Evolutionary conservation across 768 basidiomycete genomes (phyloP).

Genomic region (Tylopilus subfusipes): DNA sequence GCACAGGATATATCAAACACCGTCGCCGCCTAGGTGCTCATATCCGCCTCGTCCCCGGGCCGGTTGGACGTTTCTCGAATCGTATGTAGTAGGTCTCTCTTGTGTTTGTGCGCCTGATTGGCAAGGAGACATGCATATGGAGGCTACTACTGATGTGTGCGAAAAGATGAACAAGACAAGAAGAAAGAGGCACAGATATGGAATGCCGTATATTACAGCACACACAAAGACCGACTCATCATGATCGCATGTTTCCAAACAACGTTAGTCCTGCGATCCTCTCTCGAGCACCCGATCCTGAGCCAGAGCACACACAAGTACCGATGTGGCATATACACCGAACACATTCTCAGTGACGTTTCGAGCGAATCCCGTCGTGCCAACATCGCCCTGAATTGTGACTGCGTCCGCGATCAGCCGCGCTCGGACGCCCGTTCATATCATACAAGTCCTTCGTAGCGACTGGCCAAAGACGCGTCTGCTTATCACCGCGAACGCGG

Average conservation of each 20-base stretch:
- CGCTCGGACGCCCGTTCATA: background rate
- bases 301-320: background rate
- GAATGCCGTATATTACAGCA: background rate
- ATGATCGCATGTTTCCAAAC: background rate
- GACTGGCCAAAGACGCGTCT: background rate
- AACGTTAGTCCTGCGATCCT: background rate
- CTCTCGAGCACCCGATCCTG: constrained; percentile 5
- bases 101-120: too few relatives aligned
- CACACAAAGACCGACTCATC: too few relatives aligned
- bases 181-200: background rate
- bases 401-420: background rate
- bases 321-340: too few relatives aligned
- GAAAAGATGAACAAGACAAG: too few relatives aligned
- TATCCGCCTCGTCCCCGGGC: background rate
- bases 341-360: background rate
- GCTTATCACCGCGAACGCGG: background rate
- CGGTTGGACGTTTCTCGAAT: too few relatives aligned
- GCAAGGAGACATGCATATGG: too few relatives aligned
- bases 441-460: too few relatives aligned
- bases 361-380: background rate
- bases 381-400: background rate
- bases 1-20: background rate
- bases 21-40: background rate
- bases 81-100: too few relatives aligned
- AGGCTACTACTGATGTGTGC: too few relatives aligned